Evolutionary conservation across 2,329 filamentous ascomycete genomes (phyloP).

Genomic region (Reticulascus tulasneorum): DNA sequence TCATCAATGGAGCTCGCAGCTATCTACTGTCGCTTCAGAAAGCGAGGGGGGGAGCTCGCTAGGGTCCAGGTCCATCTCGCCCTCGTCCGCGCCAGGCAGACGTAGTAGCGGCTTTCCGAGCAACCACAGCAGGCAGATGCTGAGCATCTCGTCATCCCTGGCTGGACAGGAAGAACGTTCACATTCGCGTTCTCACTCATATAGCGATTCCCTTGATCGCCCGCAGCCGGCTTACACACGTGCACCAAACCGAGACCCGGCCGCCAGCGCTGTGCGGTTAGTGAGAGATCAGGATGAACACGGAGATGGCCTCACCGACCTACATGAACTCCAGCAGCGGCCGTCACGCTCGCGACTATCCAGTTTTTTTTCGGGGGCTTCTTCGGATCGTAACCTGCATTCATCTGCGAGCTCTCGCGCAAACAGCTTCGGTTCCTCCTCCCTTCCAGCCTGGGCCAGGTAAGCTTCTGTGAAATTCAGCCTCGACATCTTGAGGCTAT

Average conservation of each 20-base stretch:
- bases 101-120: conserved; percentile 47
- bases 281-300: conserved; percentile 60
- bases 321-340: conserved; percentile 48
- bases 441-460: conserved; percentile 53
- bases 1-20: conserved; percentile 61
- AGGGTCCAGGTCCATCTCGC: conserved; percentile 44
- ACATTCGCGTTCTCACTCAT: conserved; percentile 34
- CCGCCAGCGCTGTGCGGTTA: conserved; percentile 36
- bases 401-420: conserved; percentile 47
- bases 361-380: conserved; percentile 43
- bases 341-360: conserved; percentile 53
- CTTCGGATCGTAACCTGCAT: conserved; percentile 49
- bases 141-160: conserved; percentile 55
- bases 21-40: conserved; percentile 61
- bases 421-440: conserved; percentile 39
- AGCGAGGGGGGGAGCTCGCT: conserved; percentile 51
- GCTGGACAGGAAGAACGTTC: conserved; percentile 38
- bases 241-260: conserved; percentile 28
- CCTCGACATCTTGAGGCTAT: conserved; percentile 17
- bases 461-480: conserved; percentile 19
- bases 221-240: conserved; percentile 42
- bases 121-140: conserved; percentile 50
- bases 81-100: conserved; percentile 37
- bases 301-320: conserved; percentile 59
- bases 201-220: conserved; percentile 44